Conservation (phyloP, 495 filamentous ascomycete species). For the Venustampulla echinocandica region DNA sequence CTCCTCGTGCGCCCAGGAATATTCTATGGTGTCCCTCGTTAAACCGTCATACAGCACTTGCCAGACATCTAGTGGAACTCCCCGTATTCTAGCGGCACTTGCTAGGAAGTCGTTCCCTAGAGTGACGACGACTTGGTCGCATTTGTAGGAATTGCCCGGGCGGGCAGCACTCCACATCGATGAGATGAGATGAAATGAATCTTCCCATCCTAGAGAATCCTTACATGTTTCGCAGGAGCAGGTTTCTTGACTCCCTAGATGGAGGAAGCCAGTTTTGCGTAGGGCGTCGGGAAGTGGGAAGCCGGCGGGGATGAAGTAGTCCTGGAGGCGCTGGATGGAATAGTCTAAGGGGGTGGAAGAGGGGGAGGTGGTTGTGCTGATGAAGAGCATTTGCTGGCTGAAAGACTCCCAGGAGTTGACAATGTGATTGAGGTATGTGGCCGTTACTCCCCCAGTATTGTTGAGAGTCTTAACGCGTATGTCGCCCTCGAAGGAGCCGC, state of each 20-base stretch:
- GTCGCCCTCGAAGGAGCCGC: conserved; percentile 3
- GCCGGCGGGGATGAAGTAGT: conserved; percentile 19
- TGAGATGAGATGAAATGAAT: conserved; percentile 27
- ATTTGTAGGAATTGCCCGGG: conserved; percentile 5
- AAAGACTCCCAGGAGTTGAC: conserved; percentile 31
- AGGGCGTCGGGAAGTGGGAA: conserved; percentile 15
- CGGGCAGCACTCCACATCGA: conserved; percentile 15
- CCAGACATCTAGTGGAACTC: conserved; percentile 16
- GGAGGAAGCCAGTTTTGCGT: conserved; percentile 33
- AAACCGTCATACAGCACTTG: conserved; percentile 29
- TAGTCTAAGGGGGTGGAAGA: conserved; percentile 24
- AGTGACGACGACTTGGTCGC: conserved; percentile 26
- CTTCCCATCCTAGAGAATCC: conserved; percentile 29
- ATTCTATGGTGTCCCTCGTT: conserved; percentile 13
- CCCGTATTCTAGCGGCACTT: conserved; percentile 31
- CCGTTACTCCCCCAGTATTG: conserved; percentile 34
- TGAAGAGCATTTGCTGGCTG: conserved; percentile 35
- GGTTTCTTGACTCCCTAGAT: conserved; percentile 26
- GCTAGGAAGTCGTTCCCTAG: conserved; percentile 38
- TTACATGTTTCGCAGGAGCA: conserved; percentile 29
- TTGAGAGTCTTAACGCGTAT: conserved; percentile 21
- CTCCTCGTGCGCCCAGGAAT: conserved; percentile 24
- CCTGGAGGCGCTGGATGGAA: conserved; percentile 24
- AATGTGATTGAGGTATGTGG: conserved; percentile 38
- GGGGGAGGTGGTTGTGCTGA: conserved; percentile 26